Conservation (phyloP, 768 basidiomycete genomes). For the Mycena metata region DNA sequence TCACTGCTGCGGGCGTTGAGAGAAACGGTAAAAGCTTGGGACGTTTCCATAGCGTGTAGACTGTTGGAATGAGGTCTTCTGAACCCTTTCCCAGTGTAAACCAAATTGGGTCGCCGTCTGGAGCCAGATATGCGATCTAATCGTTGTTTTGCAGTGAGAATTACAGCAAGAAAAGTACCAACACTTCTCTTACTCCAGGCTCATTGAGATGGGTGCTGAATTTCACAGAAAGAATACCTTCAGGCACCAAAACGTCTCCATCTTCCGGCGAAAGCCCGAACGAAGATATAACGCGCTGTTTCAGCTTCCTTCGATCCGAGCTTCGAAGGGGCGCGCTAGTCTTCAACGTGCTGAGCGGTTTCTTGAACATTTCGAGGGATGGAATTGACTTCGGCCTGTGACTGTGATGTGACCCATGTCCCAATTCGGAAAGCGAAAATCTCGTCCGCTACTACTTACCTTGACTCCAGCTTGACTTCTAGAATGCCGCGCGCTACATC, state of each 20-base stretch:
- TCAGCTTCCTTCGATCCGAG: conserved; percentile 82
- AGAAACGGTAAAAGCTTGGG: conserved; percentile 72
- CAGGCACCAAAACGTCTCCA: conserved; percentile 80
- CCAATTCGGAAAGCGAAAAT: conserved; percentile 4
- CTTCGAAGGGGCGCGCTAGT: conserved; percentile 81
- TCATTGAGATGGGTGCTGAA: conserved; percentile 75
- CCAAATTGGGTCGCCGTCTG: conserved; percentile 83
- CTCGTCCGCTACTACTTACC: conserved; percentile 2
- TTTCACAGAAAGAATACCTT: conserved; percentile 77
- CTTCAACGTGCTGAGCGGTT: conserved; percentile 75
- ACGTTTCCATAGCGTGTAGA: conserved; percentile 86
- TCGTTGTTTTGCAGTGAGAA: conserved; percentile 15
- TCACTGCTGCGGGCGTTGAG: conserved; percentile 39
- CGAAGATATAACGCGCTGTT: conserved; percentile 64
- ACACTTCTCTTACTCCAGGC: conserved; percentile 65
- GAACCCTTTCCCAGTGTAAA: conserved; percentile 78
- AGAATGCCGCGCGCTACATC: conserved; percentile 86
- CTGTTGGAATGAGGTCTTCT: conserved; percentile 81
- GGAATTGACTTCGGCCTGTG: too few species aligned
- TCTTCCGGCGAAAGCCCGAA: conserved; percentile 68
- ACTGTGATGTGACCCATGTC: conserved; percentile 59
- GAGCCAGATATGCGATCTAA: conserved; percentile 74
- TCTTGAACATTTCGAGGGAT: conserved; percentile 88
- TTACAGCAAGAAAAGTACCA: neutral
- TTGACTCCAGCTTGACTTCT: neutral